Base-by-base conservation (phyloP, 768 basidiomycete genomes). In the Phylloporus rhodoxanthus region DNA sequence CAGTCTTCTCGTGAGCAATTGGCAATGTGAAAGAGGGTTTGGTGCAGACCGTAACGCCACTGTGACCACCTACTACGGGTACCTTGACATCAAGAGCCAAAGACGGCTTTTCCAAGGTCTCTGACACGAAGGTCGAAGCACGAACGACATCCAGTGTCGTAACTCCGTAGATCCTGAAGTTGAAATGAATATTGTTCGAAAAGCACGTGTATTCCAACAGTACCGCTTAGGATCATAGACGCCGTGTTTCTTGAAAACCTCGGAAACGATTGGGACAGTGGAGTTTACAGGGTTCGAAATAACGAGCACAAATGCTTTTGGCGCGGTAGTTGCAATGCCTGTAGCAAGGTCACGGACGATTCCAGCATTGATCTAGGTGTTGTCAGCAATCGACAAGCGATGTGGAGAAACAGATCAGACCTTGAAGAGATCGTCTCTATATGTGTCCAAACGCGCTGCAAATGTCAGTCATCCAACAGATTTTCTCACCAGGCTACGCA, bases 281-380 rank as follows among this genome's bases (percentile, higher is more conserved):
- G 95, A 97, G 81, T 99, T 98, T 66, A 99, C 95, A 28, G 96
- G 96, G 77, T 99, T 99, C 60, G 96, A 95, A 70, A 99, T 98
- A 58, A 99, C 93, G 43, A 93, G 81, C 39, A 98, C 81, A 61
- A 87, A 86, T 19, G 96, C 96, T 64, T 92, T 93, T 52, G 95
- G 95, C 37, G 82, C 81, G 43, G 72, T 65, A 14, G 78, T 82
- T 14, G 95, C 94, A 60, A 93, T 89, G 28, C 89, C 93, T 30
- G 81, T 85, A 14, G 94, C 95, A 51, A 99, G 82, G 62, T 91
- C 91, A 59, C 85, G 85, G 51, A 97, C 88, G 67, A 99, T 99
- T 41, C 92, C 92, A 49, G 91, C 96, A 72, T 99, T 99, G 77
- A 94, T 96, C 91, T 96, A 61, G 43, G 6, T 37, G 20, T 14